Conservation (phyloP, 2,329 filamentous ascomycete genomes). For the Microdochium trichocladiopsis region DNA sequence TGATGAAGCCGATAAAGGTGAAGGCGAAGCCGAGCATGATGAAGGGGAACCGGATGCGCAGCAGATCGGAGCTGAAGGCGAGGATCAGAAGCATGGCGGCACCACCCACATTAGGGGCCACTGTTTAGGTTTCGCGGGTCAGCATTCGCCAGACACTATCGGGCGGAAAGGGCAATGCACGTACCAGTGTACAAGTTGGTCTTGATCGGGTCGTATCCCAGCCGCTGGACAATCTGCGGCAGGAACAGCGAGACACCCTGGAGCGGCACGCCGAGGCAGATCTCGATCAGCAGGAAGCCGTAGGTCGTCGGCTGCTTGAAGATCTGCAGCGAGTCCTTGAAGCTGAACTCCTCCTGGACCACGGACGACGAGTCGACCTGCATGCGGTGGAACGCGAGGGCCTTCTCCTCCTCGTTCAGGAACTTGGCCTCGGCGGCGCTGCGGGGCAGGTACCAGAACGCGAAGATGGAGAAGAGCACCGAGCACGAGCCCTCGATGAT, state of each 20-base stretch:
- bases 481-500: slow-evolving; percentile 50
- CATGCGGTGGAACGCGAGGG: slow-evolving; percentile 65
- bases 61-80: slow-evolving; percentile 62
- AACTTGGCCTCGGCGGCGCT: slow-evolving; percentile 59
- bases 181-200: slow-evolving; percentile 63
- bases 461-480: slow-evolving; percentile 54
- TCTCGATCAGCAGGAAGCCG: slow-evolving; percentile 44
- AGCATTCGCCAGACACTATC: too few relatives aligned
- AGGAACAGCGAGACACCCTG: slow-evolving; percentile 48
- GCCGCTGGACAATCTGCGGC: slow-evolving; percentile 44
- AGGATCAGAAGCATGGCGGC: slow-evolving; percentile 66
- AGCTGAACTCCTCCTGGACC: slow-evolving; percentile 44
- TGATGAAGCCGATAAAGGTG: slow-evolving; percentile 71
- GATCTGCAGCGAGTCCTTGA: slow-evolving; percentile 42
- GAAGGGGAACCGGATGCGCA: slow-evolving; percentile 64
- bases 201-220: slow-evolving; percentile 41
- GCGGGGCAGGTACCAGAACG: slow-evolving; percentile 62
- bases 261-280: slow-evolving; percentile 52
- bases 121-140: too few relatives aligned
- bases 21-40: slow-evolving; percentile 67
- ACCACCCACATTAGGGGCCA: slow-evolving; percentile 71
- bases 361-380: slow-evolving; percentile 65
- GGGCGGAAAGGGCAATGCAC: too few relatives aligned
- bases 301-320: slow-evolving; percentile 43
- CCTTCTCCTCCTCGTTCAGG: slow-evolving; percentile 57